Evolutionary conservation across 1,284 basidiomycete genomes (phyloP).

Genomic region (Agroathelia rolfsii): DNA sequence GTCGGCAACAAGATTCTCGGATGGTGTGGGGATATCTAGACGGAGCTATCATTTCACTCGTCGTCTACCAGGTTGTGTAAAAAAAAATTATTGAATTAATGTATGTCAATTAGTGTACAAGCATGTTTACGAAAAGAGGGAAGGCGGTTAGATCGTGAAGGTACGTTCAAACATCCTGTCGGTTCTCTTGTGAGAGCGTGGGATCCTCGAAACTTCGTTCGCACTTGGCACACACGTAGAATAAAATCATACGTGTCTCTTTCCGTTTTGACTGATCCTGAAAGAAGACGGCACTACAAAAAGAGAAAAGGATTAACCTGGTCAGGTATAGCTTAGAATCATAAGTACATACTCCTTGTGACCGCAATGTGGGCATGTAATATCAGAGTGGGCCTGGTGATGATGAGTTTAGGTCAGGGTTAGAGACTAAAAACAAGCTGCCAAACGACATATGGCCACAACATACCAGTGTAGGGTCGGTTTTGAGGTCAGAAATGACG

Average conservation of each 20-base stretch:
- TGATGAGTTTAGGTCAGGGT: conserved; percentile 2
- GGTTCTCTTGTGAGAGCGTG: conserved; percentile 25
- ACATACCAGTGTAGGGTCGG: conserved; percentile 83
- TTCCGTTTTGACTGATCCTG: conserved; percentile 93
- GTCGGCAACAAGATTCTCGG: conserved; percentile 32
- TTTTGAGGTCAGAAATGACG: conserved; percentile 81
- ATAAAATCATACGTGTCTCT: conserved; percentile 86
- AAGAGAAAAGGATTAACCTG: conserved; percentile 8
- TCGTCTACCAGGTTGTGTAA: no score
- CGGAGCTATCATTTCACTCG: no score
- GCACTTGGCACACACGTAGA: conserved; percentile 87
- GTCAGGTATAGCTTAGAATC: conserved; percentile 3
- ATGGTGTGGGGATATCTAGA: conserved; percentile 26
- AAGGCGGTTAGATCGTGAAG: no score
- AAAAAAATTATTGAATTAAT: no score
- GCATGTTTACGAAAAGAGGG: no score
- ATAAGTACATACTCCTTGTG: conserved; percentile 54
- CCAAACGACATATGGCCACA: conserved; percentile 1
- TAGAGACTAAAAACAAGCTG: conserved; percentile 3
- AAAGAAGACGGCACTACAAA: conserved; percentile 73
- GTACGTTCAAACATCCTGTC: no score
- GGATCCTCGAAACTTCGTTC: conserved; percentile 73
- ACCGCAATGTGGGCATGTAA: conserved; percentile 60
- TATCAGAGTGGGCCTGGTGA: conserved; percentile 59
- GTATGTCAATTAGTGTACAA: no score